phyloP scores from a whole-genome alignment of 495 filamentous ascomycete genomes.

The Neurospora sp. region DNA sequence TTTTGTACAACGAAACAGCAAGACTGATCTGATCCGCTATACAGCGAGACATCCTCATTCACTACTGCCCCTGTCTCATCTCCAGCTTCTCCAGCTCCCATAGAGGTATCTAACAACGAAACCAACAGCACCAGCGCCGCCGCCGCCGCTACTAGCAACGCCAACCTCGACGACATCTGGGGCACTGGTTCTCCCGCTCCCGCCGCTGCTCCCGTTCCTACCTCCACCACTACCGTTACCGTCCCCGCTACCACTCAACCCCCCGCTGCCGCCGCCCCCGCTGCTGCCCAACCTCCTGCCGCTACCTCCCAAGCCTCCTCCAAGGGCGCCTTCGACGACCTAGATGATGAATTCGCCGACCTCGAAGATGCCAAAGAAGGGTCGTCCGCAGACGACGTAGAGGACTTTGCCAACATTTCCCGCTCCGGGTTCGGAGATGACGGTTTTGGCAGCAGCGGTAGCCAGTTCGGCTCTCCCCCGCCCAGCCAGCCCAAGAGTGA shows the following conservation, averaged over 20 bases:
- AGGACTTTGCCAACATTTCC: slow-evolving; percentile 58
- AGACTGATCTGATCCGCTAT: background rate
- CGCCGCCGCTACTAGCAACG: background rate
- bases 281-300: slow-evolving; percentile 14
- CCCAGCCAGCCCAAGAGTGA: slow-evolving; percentile 44
- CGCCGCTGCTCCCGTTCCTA: background rate
- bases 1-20: background rate
- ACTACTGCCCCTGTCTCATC: background rate
- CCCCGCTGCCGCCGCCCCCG: slow-evolving; percentile 7
- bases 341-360: slow-evolving; percentile 84
- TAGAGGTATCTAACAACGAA: slow-evolving; percentile 4
- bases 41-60: slow-evolving; percentile 16
- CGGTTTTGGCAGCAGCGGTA: slow-evolving; percentile 50
- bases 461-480: slow-evolving; percentile 22
- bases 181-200: slow-evolving; percentile 9
- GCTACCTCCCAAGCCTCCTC: slow-evolving; percentile 12
- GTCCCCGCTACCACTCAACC: slow-evolving; percentile 6
- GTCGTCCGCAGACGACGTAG: slow-evolving; percentile 56
- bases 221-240: background rate
- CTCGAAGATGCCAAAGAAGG: slow-evolving; percentile 83
- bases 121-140: slow-evolving; percentile 10
- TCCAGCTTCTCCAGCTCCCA: slow-evolving; percentile 11
- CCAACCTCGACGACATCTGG: slow-evolving; percentile 23
- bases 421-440: slow-evolving; percentile 49
- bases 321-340: slow-evolving; percentile 52